Base-by-base conservation (phyloP, 306 rosid genomes). In the Rubus parviflorus region DNA sequence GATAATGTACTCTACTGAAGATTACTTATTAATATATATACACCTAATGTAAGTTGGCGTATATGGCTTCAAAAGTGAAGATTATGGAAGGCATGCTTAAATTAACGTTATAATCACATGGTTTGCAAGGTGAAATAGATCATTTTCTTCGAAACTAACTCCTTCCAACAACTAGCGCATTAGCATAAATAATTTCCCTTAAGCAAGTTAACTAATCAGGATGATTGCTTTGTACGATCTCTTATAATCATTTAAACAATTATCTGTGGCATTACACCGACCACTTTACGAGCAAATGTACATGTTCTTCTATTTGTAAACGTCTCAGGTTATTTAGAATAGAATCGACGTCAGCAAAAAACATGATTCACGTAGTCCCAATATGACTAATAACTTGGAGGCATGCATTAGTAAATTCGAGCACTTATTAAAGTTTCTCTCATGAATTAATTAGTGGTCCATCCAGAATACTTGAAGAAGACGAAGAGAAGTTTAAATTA, bases 111-210 rank as follows among this genome's bases (percentile, higher is more conserved):
- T 37, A 20, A 7, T 62, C 63, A 70, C 63, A 48, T 78, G 76
- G 52, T 61, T 70, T 70, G 53, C 35, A 35, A 69, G 62, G 20
- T 77, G 48, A 38, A 47, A 45, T 58, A n/a, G 42, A 35, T 58
- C 62, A 20, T 70, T 70, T 48, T 20, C 35, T 77, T 30, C 20
- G 58, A 74, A 42, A 46, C 46, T 17, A 15, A 8, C 63, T 43
- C 60, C 46, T 13, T 30, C 10, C 77, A 56, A 56, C 77, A 52
- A 47, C 68, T 57, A 73, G 10, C 68, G 42, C 68, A 73, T 57
- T 56, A 73, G 40, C 67, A 8, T 22, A 15, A 2, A 42, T 57
- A 4, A 42, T 49, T 65, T 40, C 23, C 30, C 62, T 73, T 73
- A 73, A 73, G 62, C 66, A 73, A 52, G 19, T 40, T 54, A 71